Percentiles rank a stretch among this genome's conserved stretches.
Evolutionary conservation across 2,329 filamentous ascomycete genomes (phyloP).

Genomic region (Pyrenochaeta sp.): DNA sequence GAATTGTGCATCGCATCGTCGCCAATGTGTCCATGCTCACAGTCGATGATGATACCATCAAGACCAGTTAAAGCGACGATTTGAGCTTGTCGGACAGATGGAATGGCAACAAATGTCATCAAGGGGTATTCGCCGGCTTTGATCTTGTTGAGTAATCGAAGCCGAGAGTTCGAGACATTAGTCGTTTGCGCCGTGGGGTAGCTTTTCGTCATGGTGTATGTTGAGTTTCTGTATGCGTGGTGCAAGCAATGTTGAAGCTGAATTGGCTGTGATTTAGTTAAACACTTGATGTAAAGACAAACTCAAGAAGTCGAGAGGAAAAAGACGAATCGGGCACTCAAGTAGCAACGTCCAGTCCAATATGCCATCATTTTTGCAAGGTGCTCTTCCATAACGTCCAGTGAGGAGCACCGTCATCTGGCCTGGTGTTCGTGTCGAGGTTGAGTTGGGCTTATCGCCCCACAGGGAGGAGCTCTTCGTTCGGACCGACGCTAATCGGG

Average conservation of each 20-base stretch:
- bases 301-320: background rate
- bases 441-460: conserved; percentile 2
- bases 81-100: conserved; percentile 59
- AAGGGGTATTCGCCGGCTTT: conserved; percentile 52
- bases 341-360: background rate
- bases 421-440: conserved; percentile 1
- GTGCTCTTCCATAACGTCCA: background rate
- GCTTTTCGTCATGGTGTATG: conserved; percentile 9
- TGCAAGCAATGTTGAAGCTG: background rate
- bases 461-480: conserved; percentile 9
- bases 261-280: background rate
- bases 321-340: background rate
- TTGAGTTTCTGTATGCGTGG: background rate
- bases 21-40: conserved; percentile 65
- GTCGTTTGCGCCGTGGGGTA: conserved; percentile 23
- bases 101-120: conserved; percentile 61
- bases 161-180: conserved; percentile 49
- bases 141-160: conserved; percentile 57
- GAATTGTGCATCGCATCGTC: conserved; percentile 67
- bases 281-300: background rate
- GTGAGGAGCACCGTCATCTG: conserved; percentile 11
- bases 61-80: conserved; percentile 69
- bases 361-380: background rate
- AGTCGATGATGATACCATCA: conserved; percentile 72
- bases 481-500: background rate